Evolutionary conservation across 2,329 filamentous ascomycete genomes (phyloP), one percentile per base, ranked within the genome.

Genomic region (Thermothelomyces thermophilus): DNA sequence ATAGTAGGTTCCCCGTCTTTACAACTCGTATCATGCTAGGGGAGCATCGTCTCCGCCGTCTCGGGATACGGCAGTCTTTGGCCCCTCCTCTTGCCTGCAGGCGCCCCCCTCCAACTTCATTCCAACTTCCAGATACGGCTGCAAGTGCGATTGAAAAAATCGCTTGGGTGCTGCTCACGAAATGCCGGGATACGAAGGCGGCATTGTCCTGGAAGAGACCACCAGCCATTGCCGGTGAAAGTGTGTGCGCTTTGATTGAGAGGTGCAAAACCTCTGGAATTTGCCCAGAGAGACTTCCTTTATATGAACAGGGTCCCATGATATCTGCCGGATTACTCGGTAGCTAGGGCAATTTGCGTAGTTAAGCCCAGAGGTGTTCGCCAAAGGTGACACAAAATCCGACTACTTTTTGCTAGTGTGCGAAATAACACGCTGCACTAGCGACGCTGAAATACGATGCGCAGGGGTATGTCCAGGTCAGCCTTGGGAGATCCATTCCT

Each of bases 271-370:
- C 19, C 19, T 13, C n/a, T 26, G 24, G 22, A 22, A n/a, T n/a
- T 19, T 37, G 11, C 35, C 22, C 11, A 34, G 41, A 14, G 17
- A 6, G 14, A 14, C 9, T 22, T 34, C 8, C n/a, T 30, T 28
- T 22, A 43, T 43, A 43, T 28, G 41, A 43, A 24, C 41, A 22
- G 4, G 30, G 41, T 34, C 41, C 19, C 41, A 17, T 43, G 41
- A 24, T 19, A 3, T 16, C 5, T 7, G 33, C 16, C 13, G 17
- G 41, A 3, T 13, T 16, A 33, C 19, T 43, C 30, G 16, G 9
- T 19, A 7, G 13, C 33, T 4, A 16, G 33, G 9, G 5, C n/a
- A 14, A 14, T 35, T 26, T 26, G 33, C 16, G 24, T 8, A n/a
- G 13, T 14, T n/a, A n/a, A n/a, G 22, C n/a, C 26, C 26, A 24